Conservation (phyloP, 495 filamentous ascomycete species). For the Xylaria telfairii region DNA sequence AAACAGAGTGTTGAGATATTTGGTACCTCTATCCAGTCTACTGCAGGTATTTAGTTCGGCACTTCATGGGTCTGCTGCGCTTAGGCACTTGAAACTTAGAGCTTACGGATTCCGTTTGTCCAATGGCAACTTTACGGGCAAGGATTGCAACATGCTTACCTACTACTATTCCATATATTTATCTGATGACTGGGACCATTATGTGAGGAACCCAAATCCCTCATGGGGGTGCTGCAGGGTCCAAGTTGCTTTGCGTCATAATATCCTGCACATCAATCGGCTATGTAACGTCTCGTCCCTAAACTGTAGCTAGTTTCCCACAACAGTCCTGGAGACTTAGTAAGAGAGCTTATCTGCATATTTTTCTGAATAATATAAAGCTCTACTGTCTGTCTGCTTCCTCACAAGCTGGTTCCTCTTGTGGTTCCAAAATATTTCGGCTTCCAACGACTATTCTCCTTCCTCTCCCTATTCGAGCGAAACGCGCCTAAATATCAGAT, state of each 20-base stretch:
- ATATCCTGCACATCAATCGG: constrained; percentile 2
- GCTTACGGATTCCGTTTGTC: constrained; percentile 11
- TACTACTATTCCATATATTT: not conserved
- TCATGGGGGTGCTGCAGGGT: constrained; percentile 12
- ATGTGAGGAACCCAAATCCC: not conserved
- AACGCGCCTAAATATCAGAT: not conserved
- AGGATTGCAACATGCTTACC: constrained; percentile 18
- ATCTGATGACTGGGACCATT: not conserved
- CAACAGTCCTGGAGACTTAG: not conserved
- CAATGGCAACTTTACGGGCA: constrained; percentile 19
- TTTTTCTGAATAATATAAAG: constrained; percentile 13
- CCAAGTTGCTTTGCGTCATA: constrained; percentile 14
- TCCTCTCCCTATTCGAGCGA: not conserved
- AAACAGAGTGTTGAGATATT: not conserved
- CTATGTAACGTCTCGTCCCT: constrained; percentile 14
- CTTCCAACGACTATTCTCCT: not conserved
- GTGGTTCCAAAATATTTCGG: not conserved
- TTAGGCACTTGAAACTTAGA: not conserved
- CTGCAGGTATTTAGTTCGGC: not conserved
- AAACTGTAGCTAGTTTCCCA: not conserved
- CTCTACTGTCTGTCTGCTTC: not conserved
- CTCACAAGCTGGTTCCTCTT: not conserved
- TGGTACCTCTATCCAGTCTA: not conserved
- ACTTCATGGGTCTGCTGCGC: constrained; percentile 8
- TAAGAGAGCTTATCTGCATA: constrained; percentile 1